These are phyloP conservation scores for Lepidium didymum DNA, from an alignment of 345 rosid species.

Conservation along the genomic window DNA sequence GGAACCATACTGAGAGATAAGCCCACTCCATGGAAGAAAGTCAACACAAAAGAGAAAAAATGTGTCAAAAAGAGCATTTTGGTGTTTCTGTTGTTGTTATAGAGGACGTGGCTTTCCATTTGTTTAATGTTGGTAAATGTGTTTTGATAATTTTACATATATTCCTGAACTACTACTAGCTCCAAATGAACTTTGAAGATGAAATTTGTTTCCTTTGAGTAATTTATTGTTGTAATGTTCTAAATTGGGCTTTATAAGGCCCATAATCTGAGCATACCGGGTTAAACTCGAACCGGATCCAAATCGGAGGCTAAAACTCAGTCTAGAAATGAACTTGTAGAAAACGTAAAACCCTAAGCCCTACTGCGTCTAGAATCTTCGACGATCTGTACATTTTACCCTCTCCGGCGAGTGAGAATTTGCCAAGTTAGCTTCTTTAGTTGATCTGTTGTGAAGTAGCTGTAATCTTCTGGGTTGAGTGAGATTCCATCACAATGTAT, in stretches of 20 bases:
- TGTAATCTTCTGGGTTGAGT: neutral
- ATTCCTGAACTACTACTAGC: no score
- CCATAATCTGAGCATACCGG: neutral
- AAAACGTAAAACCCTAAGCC: slow-evolving; percentile 30
- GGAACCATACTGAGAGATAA: slow-evolving; percentile 11
- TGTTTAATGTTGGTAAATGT: neutral
- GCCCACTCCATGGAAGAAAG: slow-evolving; percentile 27
- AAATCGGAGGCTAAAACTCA: neutral
- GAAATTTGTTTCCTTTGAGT: no score
- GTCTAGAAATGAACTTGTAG: slow-evolving; percentile 4
- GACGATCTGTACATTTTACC: neutral
- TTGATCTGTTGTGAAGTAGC: neutral
- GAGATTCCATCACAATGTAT: slow-evolving; percentile 24
- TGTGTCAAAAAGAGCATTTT: neutral
- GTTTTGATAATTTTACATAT: neutral
- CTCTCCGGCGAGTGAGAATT: neutral
- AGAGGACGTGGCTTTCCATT: slow-evolving; percentile 47
- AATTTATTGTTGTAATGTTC: no score
- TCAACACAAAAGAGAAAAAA: slow-evolving; percentile 30
- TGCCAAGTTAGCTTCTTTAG: slow-evolving; percentile 4
- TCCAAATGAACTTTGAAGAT: no score
- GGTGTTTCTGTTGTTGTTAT: slow-evolving; percentile 6
- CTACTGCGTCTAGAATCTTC: slow-evolving; percentile 18
- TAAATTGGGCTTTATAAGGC: slow-evolving; percentile 23
- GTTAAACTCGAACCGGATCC: slow-evolving; percentile 6